Evolutionary conservation across 495 filamentous ascomycete species (phyloP).

Genomic region (Neurospora tetraspora): DNA sequence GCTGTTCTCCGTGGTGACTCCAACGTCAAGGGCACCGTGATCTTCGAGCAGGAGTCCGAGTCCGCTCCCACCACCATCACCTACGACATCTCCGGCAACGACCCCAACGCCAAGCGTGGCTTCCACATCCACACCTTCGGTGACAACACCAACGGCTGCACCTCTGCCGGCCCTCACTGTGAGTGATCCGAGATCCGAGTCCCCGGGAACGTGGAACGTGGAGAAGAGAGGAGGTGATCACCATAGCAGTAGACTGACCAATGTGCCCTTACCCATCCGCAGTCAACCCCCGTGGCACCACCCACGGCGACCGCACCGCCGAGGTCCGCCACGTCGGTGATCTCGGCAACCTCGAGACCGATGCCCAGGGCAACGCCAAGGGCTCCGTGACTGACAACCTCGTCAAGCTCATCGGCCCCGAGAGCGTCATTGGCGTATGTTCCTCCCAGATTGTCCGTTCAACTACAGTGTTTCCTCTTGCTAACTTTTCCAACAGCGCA

Average conservation of each 20-base stretch:
- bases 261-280: slow-evolving; percentile 3
- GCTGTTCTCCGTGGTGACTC: slow-evolving; percentile 95
- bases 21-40: slow-evolving; percentile 81
- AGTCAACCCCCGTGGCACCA: slow-evolving; percentile 94
- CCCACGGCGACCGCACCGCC: slow-evolving; percentile 79
- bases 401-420: slow-evolving; percentile 87
- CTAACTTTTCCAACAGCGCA: slow-evolving; percentile 50
- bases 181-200: slow-evolving; percentile 24
- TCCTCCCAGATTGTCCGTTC: neutral
- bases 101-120: slow-evolving; percentile 90
- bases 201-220: neutral
- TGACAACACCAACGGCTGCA: slow-evolving; percentile 99
- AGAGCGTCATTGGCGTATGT: slow-evolving; percentile 92
- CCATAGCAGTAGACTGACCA: neutral
- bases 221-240: neutral
- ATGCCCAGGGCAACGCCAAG: slow-evolving; percentile 77
- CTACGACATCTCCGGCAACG: slow-evolving; percentile 87
- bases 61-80: slow-evolving; percentile 69
- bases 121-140: slow-evolving; percentile 98
- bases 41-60: slow-evolving; percentile 86
- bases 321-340: slow-evolving; percentile 88
- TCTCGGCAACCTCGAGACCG: slow-evolving; percentile 92
- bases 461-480: neutral
- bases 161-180: slow-evolving; percentile 94
- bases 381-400: slow-evolving; percentile 66